Evolutionary conservation across 805 yeast species (phyloP).

Genomic region (Candida endomychidarum): DNA sequence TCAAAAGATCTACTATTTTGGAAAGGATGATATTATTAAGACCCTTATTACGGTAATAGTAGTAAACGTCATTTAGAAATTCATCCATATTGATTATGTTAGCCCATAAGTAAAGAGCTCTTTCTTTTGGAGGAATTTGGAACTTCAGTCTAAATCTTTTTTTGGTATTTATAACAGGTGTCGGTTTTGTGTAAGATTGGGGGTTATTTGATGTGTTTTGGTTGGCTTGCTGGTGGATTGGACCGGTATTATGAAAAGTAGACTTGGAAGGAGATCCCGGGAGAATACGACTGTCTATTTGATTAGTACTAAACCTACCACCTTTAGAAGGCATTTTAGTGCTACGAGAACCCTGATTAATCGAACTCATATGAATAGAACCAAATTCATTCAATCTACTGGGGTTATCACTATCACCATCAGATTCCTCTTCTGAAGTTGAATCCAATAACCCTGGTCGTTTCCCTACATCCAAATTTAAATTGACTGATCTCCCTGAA

Average conservation of each 20-base stretch:
- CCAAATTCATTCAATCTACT: background rate
- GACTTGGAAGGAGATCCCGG: too few relatives aligned
- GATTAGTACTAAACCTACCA: background rate
- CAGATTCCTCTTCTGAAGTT: constrained; percentile 6
- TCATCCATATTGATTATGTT: constrained; percentile 89
- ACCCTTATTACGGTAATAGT: constrained; percentile 85
- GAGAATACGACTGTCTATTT: too few relatives aligned
- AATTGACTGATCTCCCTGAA: constrained; percentile 12
- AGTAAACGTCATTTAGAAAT: constrained; percentile 79
- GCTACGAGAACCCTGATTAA: background rate
- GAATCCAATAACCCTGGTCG: constrained; percentile 8
- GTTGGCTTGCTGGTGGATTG: constrained; percentile 8
- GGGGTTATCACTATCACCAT: too few relatives aligned
- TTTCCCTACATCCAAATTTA: background rate
- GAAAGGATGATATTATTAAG: constrained; percentile 71
- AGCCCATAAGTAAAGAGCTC: constrained; percentile 95
- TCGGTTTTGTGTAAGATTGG: background rate
- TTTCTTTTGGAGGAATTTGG: constrained; percentile 52
- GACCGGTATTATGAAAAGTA: constrained; percentile 9
- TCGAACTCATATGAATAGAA: too few relatives aligned
- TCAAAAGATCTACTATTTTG: constrained; percentile 63
- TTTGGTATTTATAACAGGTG: too few relatives aligned
- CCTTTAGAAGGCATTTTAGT: constrained; percentile 2
- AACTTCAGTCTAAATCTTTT: constrained; percentile 14
- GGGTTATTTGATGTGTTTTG: background rate